Percentiles rank a stretch among this genome's conserved stretches.
phyloP scores from a whole-genome alignment of 1,139 yeast genomes.

The Meyerozyma smithsonii region DNA sequence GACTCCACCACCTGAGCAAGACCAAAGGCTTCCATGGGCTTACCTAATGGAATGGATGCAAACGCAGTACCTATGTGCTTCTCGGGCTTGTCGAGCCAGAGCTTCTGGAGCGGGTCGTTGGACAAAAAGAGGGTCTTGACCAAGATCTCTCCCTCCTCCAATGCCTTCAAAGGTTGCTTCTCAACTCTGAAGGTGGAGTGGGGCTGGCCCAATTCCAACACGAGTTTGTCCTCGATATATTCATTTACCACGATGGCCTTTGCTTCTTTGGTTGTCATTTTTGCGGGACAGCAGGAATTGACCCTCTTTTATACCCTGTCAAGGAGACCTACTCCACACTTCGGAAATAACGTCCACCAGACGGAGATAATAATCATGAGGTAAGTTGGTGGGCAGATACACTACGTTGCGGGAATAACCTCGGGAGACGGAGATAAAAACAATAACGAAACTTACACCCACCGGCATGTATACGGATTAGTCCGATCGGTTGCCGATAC shows the following conservation, averaged over 20 bases:
- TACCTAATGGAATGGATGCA: slow-evolving; percentile 43
- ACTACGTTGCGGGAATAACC: no score
- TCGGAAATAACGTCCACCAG: no score
- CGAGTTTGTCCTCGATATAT: slow-evolving; percentile 15
- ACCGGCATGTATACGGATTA: no score
- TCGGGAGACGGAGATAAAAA: no score
- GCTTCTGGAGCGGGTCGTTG: slow-evolving; percentile 67
- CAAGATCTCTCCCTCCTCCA: slow-evolving; percentile 42
- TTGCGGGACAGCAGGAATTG: background rate
- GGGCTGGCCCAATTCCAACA: slow-evolving; percentile 20
- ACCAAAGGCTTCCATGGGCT: slow-evolving; percentile 47
- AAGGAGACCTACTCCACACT: no score
- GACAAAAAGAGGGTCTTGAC: slow-evolving; percentile 48
- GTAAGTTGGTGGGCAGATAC: no score
- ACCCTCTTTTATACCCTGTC: background rate
- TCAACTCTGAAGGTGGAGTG: slow-evolving; percentile 32
- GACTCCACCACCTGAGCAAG: slow-evolving; percentile 45
- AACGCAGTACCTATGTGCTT: slow-evolving; percentile 40
- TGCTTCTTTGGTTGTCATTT: background rate
- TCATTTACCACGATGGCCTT: slow-evolving; percentile 12
- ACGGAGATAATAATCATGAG: no score
- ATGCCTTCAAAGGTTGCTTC: slow-evolving; percentile 16
- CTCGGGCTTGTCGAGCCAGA: slow-evolving; percentile 49
- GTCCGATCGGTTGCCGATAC: no score
- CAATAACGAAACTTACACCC: no score